These are phyloP conservation scores for Rhizodiscina lignyota DNA, from an alignment of 495 filamentous ascomycete species.

Conservation along the genomic window DNA sequence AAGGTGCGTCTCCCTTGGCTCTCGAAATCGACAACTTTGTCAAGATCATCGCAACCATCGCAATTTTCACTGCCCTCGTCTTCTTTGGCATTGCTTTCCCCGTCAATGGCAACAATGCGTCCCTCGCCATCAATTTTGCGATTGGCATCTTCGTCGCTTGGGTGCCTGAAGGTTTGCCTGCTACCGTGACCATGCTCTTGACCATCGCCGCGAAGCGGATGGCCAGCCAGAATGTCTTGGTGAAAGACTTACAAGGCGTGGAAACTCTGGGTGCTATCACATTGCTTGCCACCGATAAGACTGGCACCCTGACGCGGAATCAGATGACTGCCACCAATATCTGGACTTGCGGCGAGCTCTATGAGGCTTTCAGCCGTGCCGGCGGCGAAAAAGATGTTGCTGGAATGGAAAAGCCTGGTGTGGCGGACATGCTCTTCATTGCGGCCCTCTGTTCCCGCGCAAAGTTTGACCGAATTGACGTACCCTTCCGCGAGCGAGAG, in stretches of 20 bases:
- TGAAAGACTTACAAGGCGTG: conserved; percentile 46
- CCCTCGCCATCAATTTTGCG: conserved; percentile 49
- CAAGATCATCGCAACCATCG: conserved; percentile 35
- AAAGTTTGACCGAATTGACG: too few species aligned
- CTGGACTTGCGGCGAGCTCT: too few species aligned
- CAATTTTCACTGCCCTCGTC: too few species aligned
- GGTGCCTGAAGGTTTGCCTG: conserved; percentile 61
- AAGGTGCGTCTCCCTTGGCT: conserved; percentile 40
- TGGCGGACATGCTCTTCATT: too few species aligned
- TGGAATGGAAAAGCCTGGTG: too few species aligned
- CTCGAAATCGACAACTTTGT: conserved; percentile 19
- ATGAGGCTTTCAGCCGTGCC: conserved; percentile 20
- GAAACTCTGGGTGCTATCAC: conserved; percentile 45
- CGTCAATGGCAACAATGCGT: conserved; percentile 52
- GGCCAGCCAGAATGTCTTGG: conserved; percentile 51
- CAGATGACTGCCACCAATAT: conserved; percentile 40
- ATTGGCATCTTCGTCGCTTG: conserved; percentile 58
- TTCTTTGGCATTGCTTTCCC: conserved; percentile 56
- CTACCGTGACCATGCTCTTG: conserved; percentile 62
- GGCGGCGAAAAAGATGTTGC: conserved; percentile 10
- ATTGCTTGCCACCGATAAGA: conserved; percentile 46
- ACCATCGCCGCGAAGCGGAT: conserved; percentile 57
- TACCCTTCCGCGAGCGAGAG: too few species aligned
- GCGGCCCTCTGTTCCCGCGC: too few species aligned
- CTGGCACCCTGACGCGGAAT: conserved; percentile 44